phyloP scores from a whole-genome alignment of 2,329 filamentous ascomycete genomes.

The Leptographium radiaticola region DNA sequence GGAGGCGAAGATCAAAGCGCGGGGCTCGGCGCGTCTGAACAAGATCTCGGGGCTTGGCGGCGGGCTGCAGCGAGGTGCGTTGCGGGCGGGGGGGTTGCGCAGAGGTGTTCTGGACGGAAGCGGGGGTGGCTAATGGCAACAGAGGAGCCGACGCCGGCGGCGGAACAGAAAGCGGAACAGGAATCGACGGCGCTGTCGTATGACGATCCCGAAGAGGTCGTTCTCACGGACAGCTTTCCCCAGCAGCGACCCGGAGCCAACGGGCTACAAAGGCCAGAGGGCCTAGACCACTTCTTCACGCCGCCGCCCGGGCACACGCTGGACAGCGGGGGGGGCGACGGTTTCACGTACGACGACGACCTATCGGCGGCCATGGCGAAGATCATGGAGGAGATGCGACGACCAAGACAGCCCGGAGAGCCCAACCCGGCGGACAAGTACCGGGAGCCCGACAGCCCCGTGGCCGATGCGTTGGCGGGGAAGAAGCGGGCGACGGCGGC shows the following conservation, averaged over 20 bases:
- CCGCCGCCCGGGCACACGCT: constrained; percentile 10
- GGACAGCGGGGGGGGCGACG: constrained; percentile 25
- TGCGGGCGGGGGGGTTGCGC: background rate
- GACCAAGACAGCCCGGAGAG: background rate
- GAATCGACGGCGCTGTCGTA: constrained; percentile 17
- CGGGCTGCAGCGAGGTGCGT: constrained; percentile 32
- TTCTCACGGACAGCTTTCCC: constrained; percentile 66
- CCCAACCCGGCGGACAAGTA: constrained; percentile 23
- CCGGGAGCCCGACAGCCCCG: constrained; percentile 24
- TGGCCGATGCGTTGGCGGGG: constrained; percentile 18
- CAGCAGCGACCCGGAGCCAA: constrained; percentile 27
- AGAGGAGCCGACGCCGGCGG: background rate
- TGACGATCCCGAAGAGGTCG: constrained; percentile 61
- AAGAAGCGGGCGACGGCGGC: constrained; percentile 23
- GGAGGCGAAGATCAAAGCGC: constrained; percentile 64
- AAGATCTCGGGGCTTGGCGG: constrained; percentile 63
- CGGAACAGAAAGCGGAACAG: background rate
- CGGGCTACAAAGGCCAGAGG: too few species aligned
- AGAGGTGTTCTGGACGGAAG: background rate
- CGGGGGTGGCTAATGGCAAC: too few species aligned
- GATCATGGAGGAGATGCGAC: constrained; percentile 65
- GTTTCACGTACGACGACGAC: constrained; percentile 21
- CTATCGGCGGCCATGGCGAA: constrained; percentile 41
- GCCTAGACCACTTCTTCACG: constrained; percentile 14
- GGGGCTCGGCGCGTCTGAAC: constrained; percentile 56